Evolutionary conservation across 495 filamentous ascomycete genomes (phyloP).

Genomic region (Tuber umbilicatum): DNA sequence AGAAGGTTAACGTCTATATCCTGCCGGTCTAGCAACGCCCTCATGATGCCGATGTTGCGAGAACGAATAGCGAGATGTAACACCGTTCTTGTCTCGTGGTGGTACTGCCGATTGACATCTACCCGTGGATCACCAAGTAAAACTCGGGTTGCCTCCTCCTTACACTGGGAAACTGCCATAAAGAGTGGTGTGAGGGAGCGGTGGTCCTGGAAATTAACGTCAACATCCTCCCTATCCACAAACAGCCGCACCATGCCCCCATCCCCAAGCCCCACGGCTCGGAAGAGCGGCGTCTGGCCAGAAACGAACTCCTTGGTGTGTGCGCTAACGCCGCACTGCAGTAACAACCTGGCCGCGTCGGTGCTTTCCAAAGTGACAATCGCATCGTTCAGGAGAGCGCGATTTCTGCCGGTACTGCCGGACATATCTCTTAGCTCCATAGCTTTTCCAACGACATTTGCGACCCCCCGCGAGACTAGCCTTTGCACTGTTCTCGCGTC

Average conservation of each 20-base stretch:
- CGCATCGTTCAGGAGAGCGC: neutral
- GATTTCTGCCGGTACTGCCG: neutral
- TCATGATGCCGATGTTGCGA: neutral
- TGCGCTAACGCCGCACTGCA: neutral
- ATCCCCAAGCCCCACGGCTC: neutral
- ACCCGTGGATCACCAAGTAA: neutral
- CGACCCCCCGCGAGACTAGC: neutral
- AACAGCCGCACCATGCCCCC: neutral
- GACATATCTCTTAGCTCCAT: neutral
- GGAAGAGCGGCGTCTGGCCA: neutral
- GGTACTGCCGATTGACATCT: neutral
- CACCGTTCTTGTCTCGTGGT: neutral
- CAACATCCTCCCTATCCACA: neutral
- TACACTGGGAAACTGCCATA: neutral
- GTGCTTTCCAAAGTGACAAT: neutral
- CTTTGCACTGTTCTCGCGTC: neutral
- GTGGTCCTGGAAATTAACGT: neutral
- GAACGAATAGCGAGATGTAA: slow-evolving; percentile 13
- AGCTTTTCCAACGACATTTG: neutral
- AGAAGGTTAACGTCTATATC: neutral
- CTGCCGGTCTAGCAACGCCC: neutral
- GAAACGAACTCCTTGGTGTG: neutral
- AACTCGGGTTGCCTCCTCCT: neutral
- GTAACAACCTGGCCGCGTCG: neutral
- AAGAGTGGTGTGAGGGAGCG: neutral